phyloP scores from a whole-genome alignment of 805 yeast genomes.

The Metschnikowia anglica region DNA sequence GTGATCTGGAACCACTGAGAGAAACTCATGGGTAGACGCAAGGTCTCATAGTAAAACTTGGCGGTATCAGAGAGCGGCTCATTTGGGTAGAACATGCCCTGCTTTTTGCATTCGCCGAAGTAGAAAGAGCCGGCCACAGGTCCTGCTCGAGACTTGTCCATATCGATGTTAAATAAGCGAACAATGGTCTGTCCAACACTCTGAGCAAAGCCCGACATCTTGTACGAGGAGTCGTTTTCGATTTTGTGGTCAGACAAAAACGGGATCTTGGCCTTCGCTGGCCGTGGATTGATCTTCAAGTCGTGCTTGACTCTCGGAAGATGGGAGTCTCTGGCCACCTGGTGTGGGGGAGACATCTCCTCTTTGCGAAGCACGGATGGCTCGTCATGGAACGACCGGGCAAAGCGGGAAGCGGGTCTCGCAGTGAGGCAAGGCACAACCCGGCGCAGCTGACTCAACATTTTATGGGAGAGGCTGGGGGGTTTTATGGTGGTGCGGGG shows the following conservation, averaged over 20 bases:
- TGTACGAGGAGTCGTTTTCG: constrained; percentile 36
- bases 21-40: constrained; percentile 80
- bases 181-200: constrained; percentile 65
- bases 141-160: constrained; percentile 91
- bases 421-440: background rate
- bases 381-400: constrained; percentile 14
- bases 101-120: constrained; percentile 82
- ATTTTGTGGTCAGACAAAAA: constrained; percentile 40
- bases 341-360: constrained; percentile 31
- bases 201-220: constrained; percentile 39
- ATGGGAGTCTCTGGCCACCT: constrained; percentile 40
- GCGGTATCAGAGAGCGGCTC: constrained; percentile 74
- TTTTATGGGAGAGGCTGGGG: no score
- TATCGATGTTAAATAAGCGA: constrained; percentile 67
- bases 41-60: constrained; percentile 77
- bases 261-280: constrained; percentile 36
- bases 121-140: constrained; percentile 90
- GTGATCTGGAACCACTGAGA: constrained; percentile 97
- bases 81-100: constrained; percentile 74
- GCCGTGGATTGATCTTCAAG: constrained; percentile 34
- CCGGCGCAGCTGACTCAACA: constrained; percentile 7
- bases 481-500: no score
- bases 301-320: constrained; percentile 40
- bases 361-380: constrained; percentile 23
- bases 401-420: background rate